Evolutionary conservation across 306 rosid genomes (phyloP).

Genomic region (Quercus robur): DNA sequence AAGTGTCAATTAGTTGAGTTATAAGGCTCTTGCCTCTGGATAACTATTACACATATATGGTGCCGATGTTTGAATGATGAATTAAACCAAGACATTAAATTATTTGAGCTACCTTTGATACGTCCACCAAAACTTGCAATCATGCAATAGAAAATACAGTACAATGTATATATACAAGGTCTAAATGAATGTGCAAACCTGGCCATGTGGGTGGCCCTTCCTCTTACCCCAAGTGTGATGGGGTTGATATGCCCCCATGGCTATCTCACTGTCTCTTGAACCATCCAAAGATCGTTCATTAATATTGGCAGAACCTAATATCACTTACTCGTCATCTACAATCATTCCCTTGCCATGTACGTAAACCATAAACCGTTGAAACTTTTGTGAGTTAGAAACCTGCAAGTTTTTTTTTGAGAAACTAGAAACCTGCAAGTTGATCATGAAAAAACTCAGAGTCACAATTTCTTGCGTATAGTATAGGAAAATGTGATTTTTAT

Average conservation of each 20-base stretch:
- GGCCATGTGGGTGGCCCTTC: slow-evolving; percentile 67
- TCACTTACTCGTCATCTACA: slow-evolving; percentile 74
- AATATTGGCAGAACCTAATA: slow-evolving; percentile 79
- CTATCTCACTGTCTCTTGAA: slow-evolving; percentile 88
- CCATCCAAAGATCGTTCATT: slow-evolving; percentile 84
- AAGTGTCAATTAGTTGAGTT: too few relatives aligned
- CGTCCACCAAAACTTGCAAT: too few relatives aligned
- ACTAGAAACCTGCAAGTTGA: slow-evolving; percentile 45
- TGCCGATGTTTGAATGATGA: too few relatives aligned
- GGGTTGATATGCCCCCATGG: slow-evolving; percentile 86
- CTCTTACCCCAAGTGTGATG: slow-evolving; percentile 58
- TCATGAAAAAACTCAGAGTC: neutral
- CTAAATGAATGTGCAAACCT: slow-evolving; percentile 42
- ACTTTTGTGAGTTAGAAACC: slow-evolving; percentile 66
- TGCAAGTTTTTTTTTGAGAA: slow-evolving; percentile 16
- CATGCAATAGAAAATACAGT: neutral
- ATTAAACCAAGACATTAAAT: too few relatives aligned
- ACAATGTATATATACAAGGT: neutral
- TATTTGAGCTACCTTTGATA: too few relatives aligned
- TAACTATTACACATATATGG: too few relatives aligned
- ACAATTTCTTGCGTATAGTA: neutral
- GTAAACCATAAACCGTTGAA: slow-evolving; percentile 70
- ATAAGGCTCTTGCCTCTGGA: too few relatives aligned
- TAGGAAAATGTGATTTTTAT: neutral
- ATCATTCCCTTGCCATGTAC: slow-evolving; percentile 88